Base-by-base conservation (phyloP, 441 rosid species). In the Theobroma grandiflorum region DNA sequence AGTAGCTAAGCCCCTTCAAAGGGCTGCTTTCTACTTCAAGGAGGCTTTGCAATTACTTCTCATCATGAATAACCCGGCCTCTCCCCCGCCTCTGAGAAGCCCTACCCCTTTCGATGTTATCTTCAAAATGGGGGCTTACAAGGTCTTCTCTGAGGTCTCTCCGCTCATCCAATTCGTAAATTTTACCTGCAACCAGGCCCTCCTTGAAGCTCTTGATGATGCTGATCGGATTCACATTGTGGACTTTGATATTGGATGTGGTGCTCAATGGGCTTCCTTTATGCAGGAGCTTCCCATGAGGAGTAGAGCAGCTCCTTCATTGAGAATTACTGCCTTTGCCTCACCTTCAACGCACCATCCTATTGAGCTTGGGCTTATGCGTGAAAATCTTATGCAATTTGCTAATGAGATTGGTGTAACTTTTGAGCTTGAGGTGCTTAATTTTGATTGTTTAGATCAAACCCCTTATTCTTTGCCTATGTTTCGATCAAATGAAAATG, bases 241-340 rank as follows among this genome's bases (percentile, higher is more conserved):
- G 43, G 94, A 90, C 74, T 92, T 92, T 62, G 96, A 92, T 84
- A 86, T 92, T 64, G 93, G 93, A 35, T 88, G 83, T 79, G 96
- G 96, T 55, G 94, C 87, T 67, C 94, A 91, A 66, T 92, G 94
- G 94, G 96, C 96, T 81, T 92, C 94, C 55, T 88, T 92, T 76
- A 92, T 92, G 87, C 93, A 90, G 79, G 96, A 92, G 82, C 93
- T 92, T 59, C 85, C 92, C 3, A 38, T 84, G 69, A 83, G 90
- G 69, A 86, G 85, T 82, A 84, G 86, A 53, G 87, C 86, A 67
- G 80, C 87, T 78, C 91, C 92, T 11, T 85, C 88, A 8, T 78
- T 92, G 75, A 91, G 85, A 84, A 90, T 91, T 75, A 92, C 97
- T 43, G 91, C 91, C 38, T 89, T 91, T 75, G 91, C 90, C 20